Percentiles rank a stretch among this genome's conserved stretches.
Conservation (phyloP, 73 alveolate species). For the Stentor coeruleus region DNA sequence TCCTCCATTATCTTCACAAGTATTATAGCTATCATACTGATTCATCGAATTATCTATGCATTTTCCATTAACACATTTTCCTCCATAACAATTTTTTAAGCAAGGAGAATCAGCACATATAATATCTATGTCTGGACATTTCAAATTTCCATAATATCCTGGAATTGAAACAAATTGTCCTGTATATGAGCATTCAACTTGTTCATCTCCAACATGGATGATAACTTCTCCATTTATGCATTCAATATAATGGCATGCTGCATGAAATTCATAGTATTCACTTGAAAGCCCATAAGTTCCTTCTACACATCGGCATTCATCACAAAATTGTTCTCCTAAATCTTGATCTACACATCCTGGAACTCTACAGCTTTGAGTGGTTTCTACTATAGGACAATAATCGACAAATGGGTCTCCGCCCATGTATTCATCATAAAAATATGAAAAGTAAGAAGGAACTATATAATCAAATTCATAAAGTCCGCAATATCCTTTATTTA, state of each 20-base stretch:
- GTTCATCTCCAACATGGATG: background rate
- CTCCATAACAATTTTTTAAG: conserved; percentile 4
- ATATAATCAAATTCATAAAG: background rate
- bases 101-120: background rate
- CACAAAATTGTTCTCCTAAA: background rate
- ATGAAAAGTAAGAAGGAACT: background rate
- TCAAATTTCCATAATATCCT: conserved; percentile 7
- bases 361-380: background rate
- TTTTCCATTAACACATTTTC: background rate
- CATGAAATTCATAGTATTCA: background rate
- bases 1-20: too few species aligned
- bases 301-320: conserved; percentile 9
- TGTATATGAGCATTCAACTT: background rate
- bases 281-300: background rate
- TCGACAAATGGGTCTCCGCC: conserved; percentile 18
- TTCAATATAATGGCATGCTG: background rate
- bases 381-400: conserved; percentile 19
- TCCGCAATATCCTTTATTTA: background rate
- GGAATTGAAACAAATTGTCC: background rate
- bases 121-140: background rate
- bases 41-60: too few species aligned
- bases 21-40: too few species aligned
- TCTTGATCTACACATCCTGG: background rate
- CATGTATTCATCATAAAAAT: background rate
- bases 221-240: background rate